Conservation (phyloP, 2,329 filamentous ascomycete genomes). For the Alternaria ethzedia region DNA sequence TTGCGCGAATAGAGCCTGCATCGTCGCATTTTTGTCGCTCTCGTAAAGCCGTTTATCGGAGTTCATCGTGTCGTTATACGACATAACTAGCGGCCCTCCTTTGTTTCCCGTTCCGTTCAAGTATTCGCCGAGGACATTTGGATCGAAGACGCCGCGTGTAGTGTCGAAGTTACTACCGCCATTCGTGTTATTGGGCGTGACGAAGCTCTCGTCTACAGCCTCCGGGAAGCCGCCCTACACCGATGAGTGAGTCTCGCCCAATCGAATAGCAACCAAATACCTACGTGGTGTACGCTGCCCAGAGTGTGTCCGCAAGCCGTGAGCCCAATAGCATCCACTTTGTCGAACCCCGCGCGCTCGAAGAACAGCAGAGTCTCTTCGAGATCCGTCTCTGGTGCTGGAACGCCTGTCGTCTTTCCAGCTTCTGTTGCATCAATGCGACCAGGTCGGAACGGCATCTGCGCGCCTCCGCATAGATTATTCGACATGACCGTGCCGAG, state of each 20-base stretch:
- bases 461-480: constrained; percentile 31
- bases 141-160: constrained; percentile 34
- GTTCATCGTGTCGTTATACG: constrained; percentile 25
- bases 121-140: constrained; percentile 35
- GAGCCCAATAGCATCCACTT: constrained; percentile 31
- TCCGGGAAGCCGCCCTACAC: constrained; percentile 27
- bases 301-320: constrained; percentile 40
- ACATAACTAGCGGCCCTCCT: constrained; percentile 32
- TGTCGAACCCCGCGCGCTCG: constrained; percentile 31
- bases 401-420: constrained; percentile 30
- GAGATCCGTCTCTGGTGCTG: constrained; percentile 31
- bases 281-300: constrained; percentile 31
- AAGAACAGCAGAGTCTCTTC: constrained; percentile 29
- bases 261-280: background rate
- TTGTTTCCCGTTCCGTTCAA: constrained; percentile 30
- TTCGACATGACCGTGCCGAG: constrained; percentile 32
- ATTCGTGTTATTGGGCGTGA: constrained; percentile 24
- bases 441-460: constrained; percentile 29
- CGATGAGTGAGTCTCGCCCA: background rate
- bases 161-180: constrained; percentile 35
- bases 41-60: constrained; percentile 38
- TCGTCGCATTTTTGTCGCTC: constrained; percentile 33
- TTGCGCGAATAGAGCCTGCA: constrained; percentile 21
- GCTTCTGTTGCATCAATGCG: constrained; percentile 32
- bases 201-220: constrained; percentile 28